A percentile compares a stretch with the other conserved stretches of the same genome.
Evolutionary conservation across 2,329 filamentous ascomycete genomes (phyloP).

Genomic region (Grosmannia penicillata): DNA sequence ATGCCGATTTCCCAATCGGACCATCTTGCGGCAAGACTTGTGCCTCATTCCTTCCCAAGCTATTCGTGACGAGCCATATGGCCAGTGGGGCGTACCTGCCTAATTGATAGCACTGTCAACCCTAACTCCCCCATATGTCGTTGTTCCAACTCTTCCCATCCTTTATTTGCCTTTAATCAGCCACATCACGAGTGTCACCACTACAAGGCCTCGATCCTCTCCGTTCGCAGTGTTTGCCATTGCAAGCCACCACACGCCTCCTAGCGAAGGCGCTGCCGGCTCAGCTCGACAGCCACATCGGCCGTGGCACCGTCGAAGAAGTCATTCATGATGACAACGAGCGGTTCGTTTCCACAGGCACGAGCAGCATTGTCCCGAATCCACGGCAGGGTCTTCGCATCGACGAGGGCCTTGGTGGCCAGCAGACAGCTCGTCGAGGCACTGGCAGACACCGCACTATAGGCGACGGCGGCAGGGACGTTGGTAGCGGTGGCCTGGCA

Average conservation of each 20-base stretch:
- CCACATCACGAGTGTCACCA: no score
- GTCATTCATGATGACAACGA: constrained; percentile 34
- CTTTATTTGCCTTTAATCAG: no score
- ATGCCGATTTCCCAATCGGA: no score
- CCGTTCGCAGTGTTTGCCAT: no score
- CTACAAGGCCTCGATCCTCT: no score
- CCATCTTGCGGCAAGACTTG: no score
- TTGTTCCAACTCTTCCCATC: neutral
- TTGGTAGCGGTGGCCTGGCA: constrained; percentile 37
- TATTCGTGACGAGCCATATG: no score
- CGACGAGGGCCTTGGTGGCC: constrained; percentile 32
- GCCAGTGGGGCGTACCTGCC: no score
- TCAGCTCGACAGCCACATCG: constrained; percentile 27
- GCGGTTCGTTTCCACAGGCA: constrained; percentile 21
- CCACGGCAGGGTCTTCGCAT: constrained; percentile 32
- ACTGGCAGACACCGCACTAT: constrained; percentile 28
- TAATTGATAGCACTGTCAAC: no score
- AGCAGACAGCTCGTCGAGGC: constrained; percentile 27
- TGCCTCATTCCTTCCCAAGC: no score
- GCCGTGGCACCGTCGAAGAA: constrained; percentile 34
- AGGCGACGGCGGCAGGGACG: constrained; percentile 29
- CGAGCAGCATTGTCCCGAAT: constrained; percentile 24
- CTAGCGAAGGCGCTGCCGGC: constrained; percentile 18
- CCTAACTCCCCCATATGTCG: no score
- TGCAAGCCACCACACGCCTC: no score